phyloP scores from a whole-genome alignment of 805 yeast genomes.

The Ogataea methylovora region DNA sequence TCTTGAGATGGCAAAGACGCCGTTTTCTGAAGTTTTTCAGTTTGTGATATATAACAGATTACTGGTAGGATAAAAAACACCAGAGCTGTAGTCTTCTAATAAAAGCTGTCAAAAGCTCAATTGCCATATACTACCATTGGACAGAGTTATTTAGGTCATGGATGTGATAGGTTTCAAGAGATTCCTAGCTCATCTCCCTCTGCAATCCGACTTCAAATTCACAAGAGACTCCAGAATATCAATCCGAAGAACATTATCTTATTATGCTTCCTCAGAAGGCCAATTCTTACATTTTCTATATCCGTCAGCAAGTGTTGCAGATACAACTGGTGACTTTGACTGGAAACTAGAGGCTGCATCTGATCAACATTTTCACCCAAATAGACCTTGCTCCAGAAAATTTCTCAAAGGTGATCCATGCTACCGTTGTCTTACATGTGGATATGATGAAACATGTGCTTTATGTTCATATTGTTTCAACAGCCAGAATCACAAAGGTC shows the following conservation, averaged over 20 bases:
- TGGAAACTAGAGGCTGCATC: constrained; percentile 4
- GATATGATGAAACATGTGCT: constrained; percentile 78
- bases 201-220: constrained; percentile 24
- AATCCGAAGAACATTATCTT: constrained; percentile 35
- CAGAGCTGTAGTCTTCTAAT: too few species aligned
- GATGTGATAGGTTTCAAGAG: constrained; percentile 15
- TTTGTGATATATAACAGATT: too few species aligned
- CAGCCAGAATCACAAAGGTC: constrained; percentile 63
- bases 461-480: constrained; percentile 72
- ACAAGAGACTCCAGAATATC: constrained; percentile 20
- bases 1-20: too few species aligned
- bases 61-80: too few species aligned
- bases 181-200: constrained; percentile 33
- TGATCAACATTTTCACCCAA: constrained; percentile 13
- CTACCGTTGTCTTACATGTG: constrained; percentile 69
- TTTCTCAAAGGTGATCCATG: constrained; percentile 77
- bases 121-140: too few species aligned
- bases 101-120: too few species aligned
- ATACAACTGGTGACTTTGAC: constrained; percentile 11
- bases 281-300: constrained; percentile 29
- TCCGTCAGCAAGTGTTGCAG: constrained; percentile 8
- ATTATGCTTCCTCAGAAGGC: constrained; percentile 35
- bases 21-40: too few species aligned
- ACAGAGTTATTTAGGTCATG: not conserved
- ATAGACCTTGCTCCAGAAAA: constrained; percentile 67